phyloP scores from a whole-genome alignment of 2,329 filamentous ascomycete genomes.

The Colletotrichum liaoningense region DNA sequence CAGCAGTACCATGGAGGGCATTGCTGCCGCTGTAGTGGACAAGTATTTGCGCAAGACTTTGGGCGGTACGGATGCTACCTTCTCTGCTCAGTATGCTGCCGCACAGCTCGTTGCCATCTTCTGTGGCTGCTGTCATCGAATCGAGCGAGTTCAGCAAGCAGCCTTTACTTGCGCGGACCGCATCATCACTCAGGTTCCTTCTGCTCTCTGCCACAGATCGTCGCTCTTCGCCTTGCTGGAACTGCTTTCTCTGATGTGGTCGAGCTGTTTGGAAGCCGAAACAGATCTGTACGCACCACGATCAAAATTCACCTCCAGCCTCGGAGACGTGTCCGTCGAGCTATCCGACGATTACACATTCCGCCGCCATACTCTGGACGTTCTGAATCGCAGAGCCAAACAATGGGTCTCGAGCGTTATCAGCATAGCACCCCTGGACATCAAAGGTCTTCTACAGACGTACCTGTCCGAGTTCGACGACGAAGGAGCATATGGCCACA shows the following conservation, averaged over 20 bases:
- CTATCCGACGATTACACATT: constrained; percentile 94
- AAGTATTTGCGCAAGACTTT: constrained; percentile 84
- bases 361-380: constrained; percentile 81
- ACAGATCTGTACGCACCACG: constrained; percentile 93
- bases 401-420: constrained; percentile 85
- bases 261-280: constrained; percentile 91
- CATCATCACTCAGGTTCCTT: constrained; percentile 87
- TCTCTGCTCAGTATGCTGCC: constrained; percentile 92
- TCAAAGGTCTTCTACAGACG: constrained; percentile 95
- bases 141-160: constrained; percentile 89
- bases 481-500: constrained; percentile 88
- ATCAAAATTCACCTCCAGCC: constrained; percentile 80
- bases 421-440: constrained; percentile 87
- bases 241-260: constrained; percentile 93
- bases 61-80: constrained; percentile 76
- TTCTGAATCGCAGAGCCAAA: constrained; percentile 80
- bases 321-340: constrained; percentile 84
- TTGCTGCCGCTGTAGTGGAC: constrained; percentile 76
- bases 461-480: constrained; percentile 97
- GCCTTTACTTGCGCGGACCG: constrained; percentile 86
- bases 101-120: constrained; percentile 88
- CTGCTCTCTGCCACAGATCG: constrained; percentile 87
- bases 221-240: constrained; percentile 95
- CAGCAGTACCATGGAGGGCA: constrained; percentile 73
- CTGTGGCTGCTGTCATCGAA: constrained; percentile 91